A percentile compares a stretch with the other conserved stretches of the same genome.
Evolutionary conservation across 371 early-diverging fungal species (phyloP).

Genomic region (Mucor saturninus): DNA sequence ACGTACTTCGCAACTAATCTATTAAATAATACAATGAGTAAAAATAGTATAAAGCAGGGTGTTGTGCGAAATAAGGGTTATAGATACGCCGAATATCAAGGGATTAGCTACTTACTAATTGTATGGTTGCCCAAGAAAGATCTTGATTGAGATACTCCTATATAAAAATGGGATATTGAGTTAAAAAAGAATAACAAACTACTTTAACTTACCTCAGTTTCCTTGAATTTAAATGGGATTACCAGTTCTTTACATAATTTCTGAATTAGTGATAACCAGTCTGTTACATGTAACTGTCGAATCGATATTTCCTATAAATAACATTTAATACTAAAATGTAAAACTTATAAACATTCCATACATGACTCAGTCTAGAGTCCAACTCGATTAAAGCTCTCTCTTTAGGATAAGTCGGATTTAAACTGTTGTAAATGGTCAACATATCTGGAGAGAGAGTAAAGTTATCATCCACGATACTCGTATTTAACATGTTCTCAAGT

Average conservation of each 20-base stretch:
- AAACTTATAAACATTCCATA: slow-evolving; percentile 22
- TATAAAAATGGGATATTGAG: background rate
- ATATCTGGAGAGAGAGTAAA: slow-evolving; percentile 15
- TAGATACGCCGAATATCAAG: background rate
- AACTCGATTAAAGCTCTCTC: slow-evolving; percentile 23
- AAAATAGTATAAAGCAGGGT: background rate
- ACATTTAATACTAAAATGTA: slow-evolving; percentile 1
- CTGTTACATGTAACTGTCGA: slow-evolving; percentile 23
- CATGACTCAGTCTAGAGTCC: slow-evolving; percentile 26
- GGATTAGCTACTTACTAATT: slow-evolving; percentile 25
- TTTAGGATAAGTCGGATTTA: slow-evolving; percentile 31
- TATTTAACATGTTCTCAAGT: slow-evolving; percentile 30
- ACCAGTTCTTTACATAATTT: slow-evolving; percentile 22
- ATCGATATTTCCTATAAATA: slow-evolving; percentile 29
- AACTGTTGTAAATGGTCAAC: slow-evolving; percentile 13
- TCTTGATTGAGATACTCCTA: slow-evolving; percentile 30
- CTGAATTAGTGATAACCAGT: slow-evolving; percentile 31
- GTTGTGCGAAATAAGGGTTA: slow-evolving; percentile 5
- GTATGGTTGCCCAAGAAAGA: slow-evolving; percentile 40
- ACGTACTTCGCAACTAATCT: slow-evolving; percentile 36
- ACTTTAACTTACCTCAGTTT: slow-evolving; percentile 20
- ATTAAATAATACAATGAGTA: background rate
- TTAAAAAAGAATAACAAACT: too few relatives aligned
- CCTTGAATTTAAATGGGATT: slow-evolving; percentile 16
- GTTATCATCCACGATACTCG: slow-evolving; percentile 24